These are phyloP conservation scores for Botrytis sinoallii DNA, from an alignment of 2,329 filamentous ascomycete genomes.

Conservation along the genomic window DNA sequence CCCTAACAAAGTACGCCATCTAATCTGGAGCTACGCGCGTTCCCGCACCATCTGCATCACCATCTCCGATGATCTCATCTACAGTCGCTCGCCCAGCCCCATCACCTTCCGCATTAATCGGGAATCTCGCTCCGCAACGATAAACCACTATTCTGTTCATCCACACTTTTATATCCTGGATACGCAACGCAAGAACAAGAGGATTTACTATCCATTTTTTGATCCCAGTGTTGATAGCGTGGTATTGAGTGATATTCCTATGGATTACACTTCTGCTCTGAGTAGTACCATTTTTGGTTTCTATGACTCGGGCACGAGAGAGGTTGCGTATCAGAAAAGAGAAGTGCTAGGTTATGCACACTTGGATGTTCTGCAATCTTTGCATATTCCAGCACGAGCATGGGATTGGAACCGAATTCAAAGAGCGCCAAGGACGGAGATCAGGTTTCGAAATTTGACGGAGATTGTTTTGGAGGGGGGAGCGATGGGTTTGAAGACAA, in stretches of 20 bases:
- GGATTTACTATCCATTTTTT: neutral
- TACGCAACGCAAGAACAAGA: neutral
- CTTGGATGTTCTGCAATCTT: neutral
- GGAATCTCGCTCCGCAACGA: neutral
- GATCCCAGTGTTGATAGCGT: neutral
- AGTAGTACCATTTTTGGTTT: neutral
- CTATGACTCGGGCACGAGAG: neutral
- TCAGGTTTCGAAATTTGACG: neutral
- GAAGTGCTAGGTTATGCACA: neutral
- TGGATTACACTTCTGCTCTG: neutral
- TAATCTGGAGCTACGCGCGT: neutral
- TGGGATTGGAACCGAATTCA: neutral
- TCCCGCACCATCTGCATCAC: neutral
- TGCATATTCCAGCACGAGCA: neutral
- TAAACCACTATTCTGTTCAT: neutral
- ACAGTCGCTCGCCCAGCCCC: neutral
- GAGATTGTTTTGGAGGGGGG: neutral
- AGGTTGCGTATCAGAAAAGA: too few species aligned
- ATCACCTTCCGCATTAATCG: neutral
- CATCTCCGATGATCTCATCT: neutral
- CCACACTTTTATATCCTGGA: neutral
- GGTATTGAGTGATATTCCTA: neutral
- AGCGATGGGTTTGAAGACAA: neutral
- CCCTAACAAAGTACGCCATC: neutral
- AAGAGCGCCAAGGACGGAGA: neutral